Evolutionary conservation across 345 rosid genomes (phyloP).

Genomic region (Gynandropsis gynandra): DNA sequence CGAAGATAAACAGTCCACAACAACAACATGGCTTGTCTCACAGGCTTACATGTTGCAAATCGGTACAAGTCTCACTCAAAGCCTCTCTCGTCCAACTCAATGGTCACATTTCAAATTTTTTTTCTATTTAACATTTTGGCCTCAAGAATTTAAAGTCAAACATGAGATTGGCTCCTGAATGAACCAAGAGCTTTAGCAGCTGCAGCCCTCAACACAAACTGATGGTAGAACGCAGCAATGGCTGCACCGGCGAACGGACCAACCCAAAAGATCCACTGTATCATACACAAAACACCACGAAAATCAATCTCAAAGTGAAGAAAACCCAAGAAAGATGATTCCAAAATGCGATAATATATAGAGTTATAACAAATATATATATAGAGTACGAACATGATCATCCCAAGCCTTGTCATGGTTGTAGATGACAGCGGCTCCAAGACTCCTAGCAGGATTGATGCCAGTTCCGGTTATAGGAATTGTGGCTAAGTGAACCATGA

Average conservation of each 20-base stretch:
- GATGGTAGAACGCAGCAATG: constrained; percentile 69
- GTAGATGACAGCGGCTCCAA: constrained; percentile 44
- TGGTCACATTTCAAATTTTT: too few relatives aligned
- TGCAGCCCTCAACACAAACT: constrained; percentile 52
- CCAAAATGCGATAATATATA: neutral
- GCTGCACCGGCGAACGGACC: constrained; percentile 68
- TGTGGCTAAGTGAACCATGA: constrained; percentile 49
- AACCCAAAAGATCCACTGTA: constrained; percentile 67
- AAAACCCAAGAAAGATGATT: too few relatives aligned
- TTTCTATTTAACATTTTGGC: too few relatives aligned
- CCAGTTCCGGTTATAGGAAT: constrained; percentile 52
- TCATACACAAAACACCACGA: neutral
- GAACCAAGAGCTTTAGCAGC: constrained; percentile 62
- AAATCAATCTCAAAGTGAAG: neutral
- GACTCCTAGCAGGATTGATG: constrained; percentile 48
- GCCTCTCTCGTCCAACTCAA: too few relatives aligned
- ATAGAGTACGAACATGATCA: constrained; percentile 31
- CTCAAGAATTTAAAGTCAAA: constrained; percentile 4
- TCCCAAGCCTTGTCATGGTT: constrained; percentile 39
- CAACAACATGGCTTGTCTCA: too few relatives aligned
- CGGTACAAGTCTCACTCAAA: too few relatives aligned
- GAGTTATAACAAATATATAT: neutral
- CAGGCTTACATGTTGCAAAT: too few relatives aligned
- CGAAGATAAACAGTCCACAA: too few relatives aligned
- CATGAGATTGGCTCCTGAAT: constrained; percentile 51